Evolutionary conservation across 305 asterid species (phyloP).

Genomic region (Solanum hybrid): DNA sequence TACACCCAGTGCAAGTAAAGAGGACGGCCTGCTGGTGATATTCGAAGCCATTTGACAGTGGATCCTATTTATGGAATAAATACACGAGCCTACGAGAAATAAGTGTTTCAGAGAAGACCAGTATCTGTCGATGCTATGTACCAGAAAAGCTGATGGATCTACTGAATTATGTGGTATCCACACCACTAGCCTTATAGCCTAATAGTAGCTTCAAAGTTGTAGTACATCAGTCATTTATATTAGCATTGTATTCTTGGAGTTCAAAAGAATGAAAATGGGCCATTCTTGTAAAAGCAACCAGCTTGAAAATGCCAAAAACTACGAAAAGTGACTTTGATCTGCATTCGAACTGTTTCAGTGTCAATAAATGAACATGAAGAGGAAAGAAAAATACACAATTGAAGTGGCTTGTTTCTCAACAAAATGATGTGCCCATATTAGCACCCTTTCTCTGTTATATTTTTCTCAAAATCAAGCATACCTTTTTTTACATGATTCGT

Average conservation of each 20-base stretch:
- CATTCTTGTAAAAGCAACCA: not conserved
- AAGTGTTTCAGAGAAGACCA: not conserved
- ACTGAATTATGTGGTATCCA: not conserved
- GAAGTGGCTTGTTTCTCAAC: not conserved
- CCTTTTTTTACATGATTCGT: not conserved
- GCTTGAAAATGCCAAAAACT: not conserved
- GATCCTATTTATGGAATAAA: not conserved
- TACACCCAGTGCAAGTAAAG: not conserved
- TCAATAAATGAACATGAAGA: not conserved
- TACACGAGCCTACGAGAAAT: not conserved
- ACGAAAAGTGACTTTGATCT: not conserved
- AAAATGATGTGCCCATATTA: not conserved
- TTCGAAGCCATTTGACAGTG: not conserved
- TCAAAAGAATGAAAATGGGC: not conserved
- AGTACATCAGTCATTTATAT: not conserved
- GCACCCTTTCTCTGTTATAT: not conserved
- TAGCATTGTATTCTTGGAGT: not conserved
- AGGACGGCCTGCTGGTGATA: not conserved
- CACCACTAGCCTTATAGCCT: not conserved
- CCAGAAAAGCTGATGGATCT: not conserved
- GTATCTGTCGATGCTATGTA: not conserved
- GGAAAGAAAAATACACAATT: not conserved
- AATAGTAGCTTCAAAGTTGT: not conserved
- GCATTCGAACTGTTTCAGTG: not conserved
- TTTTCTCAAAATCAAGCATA: not conserved